These are phyloP conservation scores for Skeletonema marinoi DNA, from an alignment of 108 stramenopile genomes.

Conservation along the genomic window DNA sequence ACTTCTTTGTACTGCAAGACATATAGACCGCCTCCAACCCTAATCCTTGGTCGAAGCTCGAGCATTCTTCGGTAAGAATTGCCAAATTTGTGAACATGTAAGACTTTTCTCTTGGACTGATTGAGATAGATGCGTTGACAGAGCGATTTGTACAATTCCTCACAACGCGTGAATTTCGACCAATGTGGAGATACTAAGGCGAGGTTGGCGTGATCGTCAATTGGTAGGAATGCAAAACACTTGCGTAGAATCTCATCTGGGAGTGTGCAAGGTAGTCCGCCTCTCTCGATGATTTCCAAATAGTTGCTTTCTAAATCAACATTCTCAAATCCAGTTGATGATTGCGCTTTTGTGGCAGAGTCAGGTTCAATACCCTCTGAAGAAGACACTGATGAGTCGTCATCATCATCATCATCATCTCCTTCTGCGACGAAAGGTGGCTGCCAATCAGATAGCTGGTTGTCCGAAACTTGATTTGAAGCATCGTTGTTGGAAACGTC, in stretches of 20 bases:
- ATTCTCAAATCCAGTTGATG: neutral
- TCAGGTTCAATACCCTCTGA: constrained; percentile 10
- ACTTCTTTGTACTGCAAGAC: constrained; percentile 67
- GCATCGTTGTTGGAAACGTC: neutral
- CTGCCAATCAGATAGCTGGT: constrained; percentile 12
- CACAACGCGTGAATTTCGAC: constrained; percentile 76
- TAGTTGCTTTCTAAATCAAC: constrained; percentile 43
- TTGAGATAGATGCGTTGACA: constrained; percentile 78
- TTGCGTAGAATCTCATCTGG: constrained; percentile 79
- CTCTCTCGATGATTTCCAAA: constrained; percentile 52
- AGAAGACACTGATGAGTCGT: constrained; percentile 47
- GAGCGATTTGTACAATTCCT: constrained; percentile 66
- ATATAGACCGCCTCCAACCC: constrained; percentile 75
- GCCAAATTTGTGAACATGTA: constrained; percentile 68
- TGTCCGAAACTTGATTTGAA: neutral
- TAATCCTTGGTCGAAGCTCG: constrained; percentile 71
- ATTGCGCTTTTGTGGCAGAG: constrained; percentile 2
- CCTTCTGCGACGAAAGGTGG: constrained; percentile 20
- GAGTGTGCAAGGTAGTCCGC: constrained; percentile 61
- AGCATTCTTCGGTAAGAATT: constrained; percentile 78
- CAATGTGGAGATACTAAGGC: constrained; percentile 77
- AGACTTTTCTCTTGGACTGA: constrained; percentile 66
- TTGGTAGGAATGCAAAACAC: constrained; percentile 67
- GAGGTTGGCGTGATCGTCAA: constrained; percentile 64
- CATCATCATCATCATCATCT: constrained; percentile 54